Conservation (phyloP, 352 stramenopile species). For the Globisporangium barbulae region DNA sequence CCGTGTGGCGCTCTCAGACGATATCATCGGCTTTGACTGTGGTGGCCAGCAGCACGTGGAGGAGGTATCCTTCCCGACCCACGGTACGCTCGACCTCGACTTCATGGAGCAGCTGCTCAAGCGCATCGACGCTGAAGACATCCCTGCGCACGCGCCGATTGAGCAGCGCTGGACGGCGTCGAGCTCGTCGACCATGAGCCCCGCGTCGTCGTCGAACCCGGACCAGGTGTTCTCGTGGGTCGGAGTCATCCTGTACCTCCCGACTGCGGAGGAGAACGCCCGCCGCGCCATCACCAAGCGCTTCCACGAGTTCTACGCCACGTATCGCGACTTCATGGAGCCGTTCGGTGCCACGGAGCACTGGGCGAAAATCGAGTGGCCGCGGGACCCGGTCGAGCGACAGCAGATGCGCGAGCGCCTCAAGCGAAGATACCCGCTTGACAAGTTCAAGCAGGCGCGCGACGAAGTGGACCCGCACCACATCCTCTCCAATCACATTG, state of each 20-base stretch:
- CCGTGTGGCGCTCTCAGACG: constrained; percentile 89
- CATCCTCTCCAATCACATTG: constrained; percentile 89
- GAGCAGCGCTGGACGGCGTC: constrained; percentile 97
- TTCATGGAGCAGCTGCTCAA: constrained; percentile 93
- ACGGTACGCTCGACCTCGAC: constrained; percentile 82
- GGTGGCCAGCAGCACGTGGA: constrained; percentile 97
- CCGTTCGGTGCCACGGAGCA: constrained; percentile 90
- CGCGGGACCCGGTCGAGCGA: constrained; percentile 41
- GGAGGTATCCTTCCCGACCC: constrained; percentile 94
- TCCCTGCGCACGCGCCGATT: constrained; percentile 95
- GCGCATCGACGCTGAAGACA: constrained; percentile 89
- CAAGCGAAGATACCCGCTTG: constrained; percentile 79
- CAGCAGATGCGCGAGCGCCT: constrained; percentile 64
- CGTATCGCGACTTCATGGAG: constrained; percentile 87
- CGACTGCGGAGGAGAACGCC: constrained; percentile 55
- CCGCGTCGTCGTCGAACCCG: constrained; percentile 74
- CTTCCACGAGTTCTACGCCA: constrained; percentile 93
- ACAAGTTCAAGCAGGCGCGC: constrained; percentile 88
- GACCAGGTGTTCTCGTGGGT: constrained; percentile 94
- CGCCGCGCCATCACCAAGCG: constrained; percentile 82
- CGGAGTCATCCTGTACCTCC: constrained; percentile 97
- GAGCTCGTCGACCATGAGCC: constrained; percentile 92
- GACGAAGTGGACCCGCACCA: constrained; percentile 91
- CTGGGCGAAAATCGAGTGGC: constrained; percentile 97
- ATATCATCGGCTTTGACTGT: constrained; percentile 99